Evolutionary conservation across 805 yeast species (phyloP), one percentile per base, ranked within the genome.

Genomic region (Candida germanica): DNA sequence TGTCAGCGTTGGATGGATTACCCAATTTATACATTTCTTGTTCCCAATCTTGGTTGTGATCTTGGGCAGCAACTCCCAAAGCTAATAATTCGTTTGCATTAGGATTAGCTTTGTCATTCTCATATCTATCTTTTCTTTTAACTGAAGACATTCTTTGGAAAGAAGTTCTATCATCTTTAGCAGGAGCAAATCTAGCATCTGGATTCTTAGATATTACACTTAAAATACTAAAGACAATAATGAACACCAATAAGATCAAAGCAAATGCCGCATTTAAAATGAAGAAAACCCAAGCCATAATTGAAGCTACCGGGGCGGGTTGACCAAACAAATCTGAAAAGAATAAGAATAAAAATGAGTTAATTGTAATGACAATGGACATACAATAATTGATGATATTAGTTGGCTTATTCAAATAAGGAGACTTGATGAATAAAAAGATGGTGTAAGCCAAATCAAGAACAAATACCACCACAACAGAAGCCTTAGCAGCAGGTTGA

Each of bases 231-330:
- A 83, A 80, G 2, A 79, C 79, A 41, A 88, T 69, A 50, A 86
- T 81, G 65, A 81, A 60, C 23, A 88, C 47, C 56, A 89, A 71
- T 48, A 89, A 66, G 35, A 87, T 70, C 46, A 86, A 70, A 6
- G 95, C 79, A 54, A 85, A 88, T 4, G 91, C 94, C 5, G 96
- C 96, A 58, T 89, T 89, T 57, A 89, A 59, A 38, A 89, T 72
- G 58, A 89, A 89, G 63, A 86, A 89, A 2, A 89, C 71, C 79
- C 95, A 83, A 1, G 94, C 97, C 95, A 89, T 86, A 38, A 89
- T 77, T 1, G 95, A 81, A 10, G 80, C 68, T 9, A 86, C 96
- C 6, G 77, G 74, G 14, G 79, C 80, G 6, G 87, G 80, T 63
- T 88, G 96, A 33, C 82, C 80, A 62, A 85, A 87, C 44, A 89